Conservation (phyloP, 2,329 filamentous ascomycete genomes). For the Xylaria sp. region DNA sequence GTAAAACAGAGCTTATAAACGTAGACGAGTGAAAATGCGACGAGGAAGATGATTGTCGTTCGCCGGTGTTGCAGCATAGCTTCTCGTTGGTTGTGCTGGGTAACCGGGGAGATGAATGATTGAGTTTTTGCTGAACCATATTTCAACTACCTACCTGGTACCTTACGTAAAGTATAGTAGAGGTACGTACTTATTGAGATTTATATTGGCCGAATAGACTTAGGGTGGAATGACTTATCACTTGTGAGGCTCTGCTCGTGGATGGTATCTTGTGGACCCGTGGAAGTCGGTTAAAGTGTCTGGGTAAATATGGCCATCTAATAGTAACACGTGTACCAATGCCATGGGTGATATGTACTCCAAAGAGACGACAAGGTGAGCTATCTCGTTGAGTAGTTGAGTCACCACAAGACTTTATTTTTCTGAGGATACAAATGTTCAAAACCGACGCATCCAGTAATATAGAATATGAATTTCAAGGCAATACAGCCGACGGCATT, state of each 20-base stretch:
- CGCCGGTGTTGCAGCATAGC: constrained; percentile 29
- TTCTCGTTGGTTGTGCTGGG: background rate
- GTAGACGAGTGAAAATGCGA: constrained; percentile 11
- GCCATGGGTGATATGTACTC: background rate
- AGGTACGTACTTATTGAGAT: background rate
- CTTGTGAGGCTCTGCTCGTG: background rate
- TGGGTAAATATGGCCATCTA: constrained; percentile 25
- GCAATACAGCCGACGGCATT: background rate
- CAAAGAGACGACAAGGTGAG: background rate
- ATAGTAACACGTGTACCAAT: background rate
- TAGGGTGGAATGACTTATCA: background rate
- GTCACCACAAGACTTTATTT: background rate
- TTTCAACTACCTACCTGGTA: background rate
- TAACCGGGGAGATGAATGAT: background rate
- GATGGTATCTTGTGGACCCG: background rate
- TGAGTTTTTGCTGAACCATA: background rate
- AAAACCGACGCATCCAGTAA: background rate
- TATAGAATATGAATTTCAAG: background rate
- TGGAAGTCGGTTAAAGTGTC: constrained; percentile 29
- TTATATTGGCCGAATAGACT: background rate
- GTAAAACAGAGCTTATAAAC: constrained; percentile 3
- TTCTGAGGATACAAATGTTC: background rate
- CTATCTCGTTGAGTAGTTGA: background rate
- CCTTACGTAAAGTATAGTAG: no score
- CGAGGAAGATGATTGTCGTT: background rate